Evolutionary conservation across 495 filamentous ascomycete genomes (phyloP).

Genomic region (Aspergillus coremiiformis): DNA sequence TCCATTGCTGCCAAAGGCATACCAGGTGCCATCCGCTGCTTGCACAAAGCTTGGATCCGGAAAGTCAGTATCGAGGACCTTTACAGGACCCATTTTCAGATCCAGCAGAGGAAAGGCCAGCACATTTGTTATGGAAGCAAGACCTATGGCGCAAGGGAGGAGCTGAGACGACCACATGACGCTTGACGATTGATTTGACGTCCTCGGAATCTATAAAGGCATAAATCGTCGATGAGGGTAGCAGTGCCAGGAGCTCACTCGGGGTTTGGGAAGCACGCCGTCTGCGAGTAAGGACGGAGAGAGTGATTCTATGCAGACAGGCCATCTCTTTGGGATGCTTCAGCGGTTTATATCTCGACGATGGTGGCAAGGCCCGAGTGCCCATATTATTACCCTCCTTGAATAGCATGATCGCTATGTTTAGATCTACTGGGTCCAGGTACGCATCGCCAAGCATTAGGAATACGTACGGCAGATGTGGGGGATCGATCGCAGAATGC

Average conservation of each 20-base stretch:
- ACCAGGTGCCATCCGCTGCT: slow-evolving; percentile 27
- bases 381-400: neutral
- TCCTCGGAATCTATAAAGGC: neutral
- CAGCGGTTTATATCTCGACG: slow-evolving; percentile 2
- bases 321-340: neutral
- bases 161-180: slow-evolving; percentile 6
- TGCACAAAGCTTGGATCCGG: slow-evolving; percentile 33
- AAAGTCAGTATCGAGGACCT: slow-evolving; percentile 29
- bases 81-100: slow-evolving; percentile 17
- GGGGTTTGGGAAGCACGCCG: slow-evolving; percentile 4
- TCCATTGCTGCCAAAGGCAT: slow-evolving; percentile 37
- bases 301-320: neutral
- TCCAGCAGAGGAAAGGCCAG: slow-evolving; percentile 6
- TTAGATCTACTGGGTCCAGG: slow-evolving; percentile 8
- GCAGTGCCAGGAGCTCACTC: neutral
- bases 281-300: neutral
- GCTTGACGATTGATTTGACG: neutral
- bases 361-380: neutral
- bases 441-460: neutral
- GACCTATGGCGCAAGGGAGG: slow-evolving; percentile 1
- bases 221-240: neutral
- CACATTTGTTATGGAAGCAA: neutral
- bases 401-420: neutral
- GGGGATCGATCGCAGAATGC: slow-evolving; percentile 1
- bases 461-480: neutral